Base-by-base conservation (phyloP, 1,284 basidiomycete species). In the Singerocomus inundabilis region DNA sequence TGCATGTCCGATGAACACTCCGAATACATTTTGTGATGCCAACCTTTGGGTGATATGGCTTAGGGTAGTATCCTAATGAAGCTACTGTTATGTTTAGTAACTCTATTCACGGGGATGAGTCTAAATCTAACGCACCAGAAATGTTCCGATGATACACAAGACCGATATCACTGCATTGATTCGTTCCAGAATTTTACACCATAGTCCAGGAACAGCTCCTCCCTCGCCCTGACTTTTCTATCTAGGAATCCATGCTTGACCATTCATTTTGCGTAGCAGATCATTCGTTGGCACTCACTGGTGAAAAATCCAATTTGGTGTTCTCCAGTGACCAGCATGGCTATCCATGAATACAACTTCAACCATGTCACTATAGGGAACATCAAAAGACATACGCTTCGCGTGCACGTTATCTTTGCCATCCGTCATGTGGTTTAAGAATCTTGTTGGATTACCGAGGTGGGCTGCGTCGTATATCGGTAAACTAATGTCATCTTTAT, bases 361-460 rank as follows among this genome's bases (percentile, higher is more conserved):
- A 46, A 8, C 10, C 5, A 18, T 28, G 7, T 10, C 28, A n/a
- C 5, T 4, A 21, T 33, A 29, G n/a, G 13, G n/a, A 11, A 6
- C 11, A 46, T 18, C 9, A 1, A 10, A 44, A 16, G 8, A 59
- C 71, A 49, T 52, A 81, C 81, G 53, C 16, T 11, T 47, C 6
- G 76, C 72, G 0, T 45, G 44, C 43, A 79, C 78, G 52, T 82
- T 82, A 1, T 66, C 66, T 9, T 54, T 42, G 5, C 54, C 52
- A 6, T 52, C 51, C 0, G 5, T 0, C 1, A 61, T 59, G 46
- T 84, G 77, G 51, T 85, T 85, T 28, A 85, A 67, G 56, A 76
- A 85, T 18, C 82, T 69, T 6, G 76, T 73, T 44, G 74, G 71
- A 59, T 84, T 84, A 0, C 81, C 82, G 2, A 72, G 58, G 29